These are phyloP conservation scores for Chlorociboria aeruginascens DNA, from an alignment of 495 filamentous ascomycete genomes.

Conservation along the genomic window DNA sequence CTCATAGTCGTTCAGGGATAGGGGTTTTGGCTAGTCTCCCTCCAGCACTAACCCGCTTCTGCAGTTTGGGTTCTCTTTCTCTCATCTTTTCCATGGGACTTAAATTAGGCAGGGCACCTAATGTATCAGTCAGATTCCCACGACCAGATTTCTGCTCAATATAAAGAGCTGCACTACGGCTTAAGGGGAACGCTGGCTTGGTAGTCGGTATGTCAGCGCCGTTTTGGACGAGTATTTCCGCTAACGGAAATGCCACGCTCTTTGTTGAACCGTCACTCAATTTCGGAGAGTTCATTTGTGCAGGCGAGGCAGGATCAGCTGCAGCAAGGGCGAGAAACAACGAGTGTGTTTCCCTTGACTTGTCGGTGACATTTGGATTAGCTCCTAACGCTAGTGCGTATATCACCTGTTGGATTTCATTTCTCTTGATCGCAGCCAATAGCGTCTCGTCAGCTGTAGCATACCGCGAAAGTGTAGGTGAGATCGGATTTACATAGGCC, in stretches of 20 bases:
- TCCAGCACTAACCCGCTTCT: conserved; percentile 52
- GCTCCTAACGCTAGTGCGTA: conserved; percentile 82
- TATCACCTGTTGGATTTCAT: conserved; percentile 82
- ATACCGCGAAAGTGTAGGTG: conserved; percentile 62
- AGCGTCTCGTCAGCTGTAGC: conserved; percentile 78
- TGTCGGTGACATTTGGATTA: conserved; percentile 79
- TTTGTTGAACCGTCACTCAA: conserved; percentile 24
- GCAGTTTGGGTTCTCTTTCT: conserved; percentile 40
- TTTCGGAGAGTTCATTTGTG: conserved; percentile 23
- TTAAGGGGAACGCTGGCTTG: conserved; percentile 66
- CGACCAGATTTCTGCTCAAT: conserved; percentile 65
- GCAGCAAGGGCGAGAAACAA: conserved; percentile 90
- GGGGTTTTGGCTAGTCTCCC: conserved; percentile 44
- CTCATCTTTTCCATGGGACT: conserved; percentile 10
- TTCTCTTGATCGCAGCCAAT: conserved; percentile 86
- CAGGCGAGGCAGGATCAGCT: conserved; percentile 73
- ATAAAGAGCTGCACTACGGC: conserved; percentile 64
- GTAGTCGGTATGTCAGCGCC: conserved; percentile 73
- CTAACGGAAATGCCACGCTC: conserved; percentile 59
- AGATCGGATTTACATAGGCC: conserved; percentile 68
- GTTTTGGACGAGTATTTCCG: conserved; percentile 88
- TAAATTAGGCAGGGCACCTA: conserved; percentile 9
- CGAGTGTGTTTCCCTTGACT: conserved; percentile 74
- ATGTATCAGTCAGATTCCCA: conserved; percentile 3
- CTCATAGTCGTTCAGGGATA: conserved; percentile 37